Evolutionary conservation across 2,329 filamentous ascomycete genomes (phyloP).

Genomic region (Pseudogymnoascus sp.): DNA sequence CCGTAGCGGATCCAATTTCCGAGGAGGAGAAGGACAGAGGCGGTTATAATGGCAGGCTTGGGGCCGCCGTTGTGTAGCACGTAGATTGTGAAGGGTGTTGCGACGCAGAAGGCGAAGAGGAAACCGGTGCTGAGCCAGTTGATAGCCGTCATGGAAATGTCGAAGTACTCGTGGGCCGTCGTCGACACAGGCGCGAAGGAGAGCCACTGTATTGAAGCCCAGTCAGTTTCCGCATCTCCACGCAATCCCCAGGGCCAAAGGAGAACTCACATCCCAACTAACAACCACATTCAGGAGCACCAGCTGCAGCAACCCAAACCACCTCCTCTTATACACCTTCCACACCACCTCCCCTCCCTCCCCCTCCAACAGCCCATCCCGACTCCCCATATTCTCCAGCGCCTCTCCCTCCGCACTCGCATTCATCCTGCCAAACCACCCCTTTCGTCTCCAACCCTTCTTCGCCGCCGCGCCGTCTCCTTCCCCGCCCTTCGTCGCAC

Average conservation of each 20-base stretch:
- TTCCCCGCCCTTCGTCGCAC: not conserved
- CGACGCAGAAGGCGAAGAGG: slow-evolving; percentile 71
- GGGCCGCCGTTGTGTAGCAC: slow-evolving; percentile 70
- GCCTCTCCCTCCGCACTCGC: not conserved
- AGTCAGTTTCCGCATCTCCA: not conserved
- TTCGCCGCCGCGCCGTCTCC: not conserved
- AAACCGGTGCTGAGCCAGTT: slow-evolving; percentile 92
- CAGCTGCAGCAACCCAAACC: slow-evolving; percentile 78
- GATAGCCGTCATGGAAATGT: slow-evolving; percentile 64
- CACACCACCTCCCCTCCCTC: slow-evolving; percentile 26
- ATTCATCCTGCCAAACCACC: slow-evolving; percentile 4
- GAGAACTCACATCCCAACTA: slow-evolving; percentile 78
- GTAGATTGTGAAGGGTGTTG: slow-evolving; percentile 66
- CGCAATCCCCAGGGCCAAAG: not conserved
- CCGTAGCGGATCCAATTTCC: slow-evolving; percentile 92
- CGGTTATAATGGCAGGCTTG: slow-evolving; percentile 65
- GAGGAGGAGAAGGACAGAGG: slow-evolving; percentile 64
- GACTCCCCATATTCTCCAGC: not conserved
- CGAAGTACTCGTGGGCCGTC: slow-evolving; percentile 67
- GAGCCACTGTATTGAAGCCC: slow-evolving; percentile 60
- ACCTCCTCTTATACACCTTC: slow-evolving; percentile 73
- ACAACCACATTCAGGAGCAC: slow-evolving; percentile 86
- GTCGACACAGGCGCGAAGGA: slow-evolving; percentile 80
- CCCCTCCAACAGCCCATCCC: slow-evolving; percentile 7
- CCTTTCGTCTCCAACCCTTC: not conserved